Conservation (phyloP, 805 yeast genomes). For the Barnettozyma californica region DNA sequence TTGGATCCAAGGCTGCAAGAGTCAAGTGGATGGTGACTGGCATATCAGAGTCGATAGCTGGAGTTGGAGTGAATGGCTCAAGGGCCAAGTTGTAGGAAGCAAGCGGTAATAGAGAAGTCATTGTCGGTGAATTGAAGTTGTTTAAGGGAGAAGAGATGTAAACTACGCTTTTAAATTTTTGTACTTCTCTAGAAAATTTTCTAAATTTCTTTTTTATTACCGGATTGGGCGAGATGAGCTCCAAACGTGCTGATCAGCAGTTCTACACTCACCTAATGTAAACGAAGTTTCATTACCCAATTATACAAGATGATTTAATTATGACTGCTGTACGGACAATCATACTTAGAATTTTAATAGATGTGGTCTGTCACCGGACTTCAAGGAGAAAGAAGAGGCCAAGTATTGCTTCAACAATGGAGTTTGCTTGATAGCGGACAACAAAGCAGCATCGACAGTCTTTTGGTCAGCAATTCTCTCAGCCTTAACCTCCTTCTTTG, state of each 20-base stretch:
- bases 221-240: slow-evolving; percentile 19
- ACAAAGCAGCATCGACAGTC: slow-evolving; percentile 86
- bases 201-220: slow-evolving; percentile 16
- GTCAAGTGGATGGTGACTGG: slow-evolving; percentile 90
- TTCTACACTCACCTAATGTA: not conserved
- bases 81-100: slow-evolving; percentile 83
- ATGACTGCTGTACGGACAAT: slow-evolving; percentile 3
- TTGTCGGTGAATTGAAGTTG: slow-evolving; percentile 20
- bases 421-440: slow-evolving; percentile 93
- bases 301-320: slow-evolving; percentile 4
- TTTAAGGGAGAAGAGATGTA: slow-evolving; percentile 4
- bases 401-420: slow-evolving; percentile 96
- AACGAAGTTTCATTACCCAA: slow-evolving; percentile 3
- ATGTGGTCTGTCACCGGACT: slow-evolving; percentile 98
- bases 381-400: slow-evolving; percentile 91
- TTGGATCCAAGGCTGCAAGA: slow-evolving; percentile 93
- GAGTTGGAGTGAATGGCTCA: slow-evolving; percentile 81
- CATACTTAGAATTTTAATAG: slow-evolving; percentile 83
- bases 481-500: slow-evolving; percentile 83
- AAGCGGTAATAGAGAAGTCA: slow-evolving; percentile 76
- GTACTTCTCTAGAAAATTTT: slow-evolving; percentile 4
- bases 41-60: slow-evolving; percentile 79
- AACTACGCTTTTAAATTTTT: not conserved
- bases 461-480: slow-evolving; percentile 97
- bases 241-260: not conserved